These are phyloP conservation scores for Evernia prunastri DNA, from an alignment of 495 filamentous ascomycete species.

Conservation along the genomic window DNA sequence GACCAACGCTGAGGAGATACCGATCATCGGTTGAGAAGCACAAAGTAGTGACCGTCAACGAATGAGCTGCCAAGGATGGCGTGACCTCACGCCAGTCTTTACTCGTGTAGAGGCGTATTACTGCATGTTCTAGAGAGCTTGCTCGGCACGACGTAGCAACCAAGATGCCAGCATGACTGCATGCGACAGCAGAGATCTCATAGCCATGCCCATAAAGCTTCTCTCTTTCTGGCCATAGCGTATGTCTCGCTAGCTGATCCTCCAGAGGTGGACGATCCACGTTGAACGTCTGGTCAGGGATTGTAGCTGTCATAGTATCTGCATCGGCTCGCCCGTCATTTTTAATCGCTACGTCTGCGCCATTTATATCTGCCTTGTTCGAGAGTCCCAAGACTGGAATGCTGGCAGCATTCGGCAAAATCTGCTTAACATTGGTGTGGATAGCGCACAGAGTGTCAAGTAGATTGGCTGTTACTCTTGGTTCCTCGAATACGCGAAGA, in stretches of 20 bases:
- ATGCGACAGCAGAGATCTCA: conserved; percentile 88
- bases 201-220: conserved; percentile 99
- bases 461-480: conserved; percentile 70
- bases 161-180: conserved; percentile 61
- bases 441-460: conserved; percentile 64
- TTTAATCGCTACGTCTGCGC: conserved; percentile 46
- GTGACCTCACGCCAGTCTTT: conserved; percentile 79
- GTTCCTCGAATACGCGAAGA: conserved; percentile 88
- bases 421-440: conserved; percentile 33
- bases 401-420: conserved; percentile 77
- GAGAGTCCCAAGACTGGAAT: conserved; percentile 94
- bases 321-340: conserved; percentile 6
- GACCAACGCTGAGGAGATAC: conserved; percentile 77
- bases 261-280: conserved; percentile 74
- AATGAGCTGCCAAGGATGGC: conserved; percentile 72
- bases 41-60: conserved; percentile 74
- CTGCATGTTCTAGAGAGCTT: conserved; percentile 85
- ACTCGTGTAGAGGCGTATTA: conserved; percentile 85
- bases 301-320: conserved; percentile 28
- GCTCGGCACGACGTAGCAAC: conserved; percentile 94
- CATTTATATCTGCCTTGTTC: conserved; percentile 77
- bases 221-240: conserved; percentile 91
- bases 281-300: conserved; percentile 31
- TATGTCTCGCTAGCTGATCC: conserved; percentile 81
- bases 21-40: conserved; percentile 69